These are phyloP conservation scores for Aspergillus uvarum DNA, from an alignment of 2,329 filamentous ascomycete genomes.

Conservation along the genomic window DNA sequence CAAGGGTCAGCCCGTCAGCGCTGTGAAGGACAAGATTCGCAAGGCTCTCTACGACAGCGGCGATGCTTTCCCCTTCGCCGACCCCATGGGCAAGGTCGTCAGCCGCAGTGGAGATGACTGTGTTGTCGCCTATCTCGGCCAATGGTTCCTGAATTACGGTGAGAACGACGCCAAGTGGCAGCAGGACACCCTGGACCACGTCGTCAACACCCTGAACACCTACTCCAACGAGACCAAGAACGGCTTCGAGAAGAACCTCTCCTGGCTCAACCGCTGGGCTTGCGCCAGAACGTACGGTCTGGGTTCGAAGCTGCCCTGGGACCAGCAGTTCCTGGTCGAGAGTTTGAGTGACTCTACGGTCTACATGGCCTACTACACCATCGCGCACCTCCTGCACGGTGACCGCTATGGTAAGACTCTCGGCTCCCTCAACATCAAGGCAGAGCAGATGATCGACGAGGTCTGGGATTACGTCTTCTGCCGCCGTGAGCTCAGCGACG, in stretches of 20 bases:
- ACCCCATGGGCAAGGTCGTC: slow-evolving; percentile 86
- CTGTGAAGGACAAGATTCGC: slow-evolving; percentile 81
- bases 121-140: slow-evolving; percentile 87
- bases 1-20: slow-evolving; percentile 81
- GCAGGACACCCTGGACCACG: slow-evolving; percentile 68
- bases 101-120: slow-evolving; percentile 90
- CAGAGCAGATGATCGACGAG: slow-evolving; percentile 89
- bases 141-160: slow-evolving; percentile 98
- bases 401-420: slow-evolving; percentile 79
- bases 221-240: slow-evolving; percentile 76
- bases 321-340: slow-evolving; percentile 85
- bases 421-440: slow-evolving; percentile 66
- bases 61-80: slow-evolving; percentile 86
- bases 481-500: slow-evolving; percentile 67
- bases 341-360: slow-evolving; percentile 87
- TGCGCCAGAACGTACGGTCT: slow-evolving; percentile 89
- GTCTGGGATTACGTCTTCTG: slow-evolving; percentile 97
- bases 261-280: slow-evolving; percentile 95
- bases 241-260: slow-evolving; percentile 78
- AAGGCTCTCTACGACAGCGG: slow-evolving; percentile 72
- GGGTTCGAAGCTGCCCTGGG: slow-evolving; percentile 93
- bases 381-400: slow-evolving; percentile 67
- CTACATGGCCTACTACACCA: slow-evolving; percentile 68
- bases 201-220: slow-evolving; percentile 73
- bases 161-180: slow-evolving; percentile 80